Base-by-base conservation (phyloP, 106 monocot genomes). In the Acorus gramineus region DNA sequence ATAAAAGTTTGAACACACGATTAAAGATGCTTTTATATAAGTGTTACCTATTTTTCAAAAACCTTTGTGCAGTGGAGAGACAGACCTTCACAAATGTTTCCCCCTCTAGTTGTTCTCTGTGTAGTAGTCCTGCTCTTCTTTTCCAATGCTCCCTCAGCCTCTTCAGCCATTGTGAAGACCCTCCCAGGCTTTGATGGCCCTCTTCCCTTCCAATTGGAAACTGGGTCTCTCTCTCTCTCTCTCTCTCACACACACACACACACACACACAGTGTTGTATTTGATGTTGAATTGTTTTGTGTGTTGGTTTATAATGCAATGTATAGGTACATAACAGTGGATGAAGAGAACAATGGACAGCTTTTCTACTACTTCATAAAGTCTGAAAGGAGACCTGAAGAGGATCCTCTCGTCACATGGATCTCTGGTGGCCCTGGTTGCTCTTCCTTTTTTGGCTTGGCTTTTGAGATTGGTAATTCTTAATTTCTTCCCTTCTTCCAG, bases 151-250 rank as follows among this genome's bases (percentile, higher is more conserved):
- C 28, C 28, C 28, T 28, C 28, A 28, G 28, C 28, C 28, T 28
- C 28, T 28, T 28, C 28, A 28, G 28, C 28, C 28, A 28, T 28
- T 28, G 28, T 28, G 28, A 28, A 28, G 1, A 28, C 28, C 28
- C 75, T 85, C 7, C 85, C 85, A 1, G 85, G 85, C 5, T 85
- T 78, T 58, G 6, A 14, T 42, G 81, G 85, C 2, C 71, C 71
- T 13, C 72, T 85, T 1, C 85, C 81, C 4, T 85, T 85, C 71
- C 48, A 72, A 11, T 42, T 85, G 11, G 78, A 85, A 66, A 85
- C 81, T 7, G 85, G 85, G 85, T 85, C n/a, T 14, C 28, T 5
- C 4, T 53, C 2, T 50, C 9, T 3, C 11, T 7, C 14, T 42
- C 14, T 42, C 49, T 53, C 58, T 59, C 5, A n/a, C 28, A 28